Percentiles rank a stretch among this genome's conserved stretches.
Conservation (phyloP, 192 early-diverging fungal species). For the Coemansia sp. region DNA sequence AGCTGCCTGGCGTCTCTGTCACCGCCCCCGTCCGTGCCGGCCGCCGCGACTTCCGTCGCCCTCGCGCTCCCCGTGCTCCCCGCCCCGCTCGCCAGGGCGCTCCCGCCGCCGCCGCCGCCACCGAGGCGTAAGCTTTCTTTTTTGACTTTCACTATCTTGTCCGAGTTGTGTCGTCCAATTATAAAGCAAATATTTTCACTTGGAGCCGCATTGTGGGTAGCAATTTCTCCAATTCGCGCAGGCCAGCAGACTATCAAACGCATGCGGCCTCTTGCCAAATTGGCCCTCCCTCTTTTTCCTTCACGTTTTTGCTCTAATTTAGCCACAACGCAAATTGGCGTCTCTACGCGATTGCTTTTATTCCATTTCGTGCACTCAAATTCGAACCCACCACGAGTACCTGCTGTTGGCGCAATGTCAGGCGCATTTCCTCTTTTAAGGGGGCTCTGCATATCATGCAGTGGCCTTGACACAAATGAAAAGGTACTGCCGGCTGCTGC, state of each 20-base stretch:
- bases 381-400: background rate
- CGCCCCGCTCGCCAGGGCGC: constrained; percentile 42
- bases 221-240: background rate
- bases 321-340: too few relatives aligned
- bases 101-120: constrained; percentile 31
- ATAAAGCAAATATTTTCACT: too few relatives aligned
- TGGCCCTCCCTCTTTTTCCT: background rate
- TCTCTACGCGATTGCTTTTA: too few relatives aligned
- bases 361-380: background rate
- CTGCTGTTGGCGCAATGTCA: background rate
- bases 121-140: constrained; percentile 32
- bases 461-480: constrained; percentile 37
- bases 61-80: constrained; percentile 24
- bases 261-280: too few relatives aligned
- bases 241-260: background rate
- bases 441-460: constrained; percentile 46
- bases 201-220: too few relatives aligned
- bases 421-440: constrained; percentile 23
- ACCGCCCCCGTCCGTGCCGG: constrained; percentile 48
- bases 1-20: constrained; percentile 78
- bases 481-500: constrained; percentile 16
- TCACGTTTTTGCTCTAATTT: background rate
- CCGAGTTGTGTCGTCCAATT: background rate
- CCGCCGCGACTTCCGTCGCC: constrained; percentile 52
- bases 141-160: constrained; percentile 1